Evolutionary conservation across 2,329 filamentous ascomycete species (phyloP), one percentile per base, ranked within the genome.

Genomic region (Tolypocladium ophioglossoides): DNA sequence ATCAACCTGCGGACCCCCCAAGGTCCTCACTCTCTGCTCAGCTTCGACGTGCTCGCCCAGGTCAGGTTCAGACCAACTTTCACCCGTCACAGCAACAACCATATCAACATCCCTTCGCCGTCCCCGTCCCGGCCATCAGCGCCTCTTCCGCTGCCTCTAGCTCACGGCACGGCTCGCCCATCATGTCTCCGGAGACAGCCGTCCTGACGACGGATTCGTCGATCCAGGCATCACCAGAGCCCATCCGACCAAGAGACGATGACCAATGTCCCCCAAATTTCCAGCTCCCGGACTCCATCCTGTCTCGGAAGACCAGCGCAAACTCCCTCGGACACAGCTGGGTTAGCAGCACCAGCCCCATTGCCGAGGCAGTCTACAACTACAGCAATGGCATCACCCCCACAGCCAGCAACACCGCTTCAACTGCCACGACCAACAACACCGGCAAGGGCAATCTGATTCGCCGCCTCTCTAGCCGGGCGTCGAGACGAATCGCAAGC

Each of bases 381-480:
- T 60, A 57, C 53, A 61, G 58, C 59, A 49, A 52, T 52, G 56
- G 51, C 54, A 39, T 58, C 41, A 49, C 51, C 48, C 39, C 55
- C 50, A 11, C 50, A 9, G 22, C 49, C 4, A 34, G 52, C 39
- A 52, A 35, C 37, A 14, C 16, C n/a, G 12, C 52, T 35, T 39
- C 48, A 24, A 24, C 46, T 20, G 32, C 54, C 49, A 32, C 55
- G 50, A 51, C 50, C 64, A 47, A 63, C 63, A 79, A 79, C 51
- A 32, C 27, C 39, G 51, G 50, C 55, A 78, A 75, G 63, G 72
- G 69, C 39, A 70, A 66, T 51, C 71, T 97, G 54, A 95, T 97
- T 61, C 84, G 94, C 58, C 83, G 91, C 58, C 75, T 96, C 24
- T 97, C 94, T 35, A 89, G 87, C 62, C 84, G 86, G 57, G 89